A percentile compares a stretch with the other conserved stretches of the same genome.
Evolutionary conservation across 108 stramenopile genomes (phyloP).

Genomic region (Cyclotella kingstonii): DNA sequence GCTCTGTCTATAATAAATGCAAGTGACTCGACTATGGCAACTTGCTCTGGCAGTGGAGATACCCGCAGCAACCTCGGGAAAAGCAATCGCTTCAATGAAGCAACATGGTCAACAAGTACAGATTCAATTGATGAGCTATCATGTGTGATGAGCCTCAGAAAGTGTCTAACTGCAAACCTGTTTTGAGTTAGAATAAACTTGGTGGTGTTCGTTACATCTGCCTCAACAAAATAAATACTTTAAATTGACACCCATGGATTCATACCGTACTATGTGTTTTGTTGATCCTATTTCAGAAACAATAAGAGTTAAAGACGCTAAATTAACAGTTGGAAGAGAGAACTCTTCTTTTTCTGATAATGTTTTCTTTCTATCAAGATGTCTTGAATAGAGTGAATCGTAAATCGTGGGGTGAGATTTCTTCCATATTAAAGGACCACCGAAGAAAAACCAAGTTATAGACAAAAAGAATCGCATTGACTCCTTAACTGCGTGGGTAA

Average conservation of each 20-base stretch:
- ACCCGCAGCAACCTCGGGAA: conserved; percentile 69
- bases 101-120: conserved; percentile 21
- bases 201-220: too few relatives aligned
- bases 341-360: neutral
- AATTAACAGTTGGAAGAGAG: conserved; percentile 27
- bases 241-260: too few relatives aligned
- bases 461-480: conserved; percentile 61
- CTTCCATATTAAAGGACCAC: conserved; percentile 29
- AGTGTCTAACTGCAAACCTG: conserved; percentile 61
- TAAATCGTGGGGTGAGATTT: conserved; percentile 22
- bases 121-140: conserved; percentile 19
- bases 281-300: conserved; percentile 66
- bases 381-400: conserved; percentile 32
- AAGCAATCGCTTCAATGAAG: conserved; percentile 57
- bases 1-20: conserved; percentile 59
- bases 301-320: conserved; percentile 52
- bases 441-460: conserved; percentile 48
- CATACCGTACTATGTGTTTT: conserved; percentile 69
- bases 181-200: conserved; percentile 3
- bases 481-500: conserved; percentile 49
- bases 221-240: too few relatives aligned
- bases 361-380: neutral
- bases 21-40: conserved; percentile 71
- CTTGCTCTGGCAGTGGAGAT: conserved; percentile 75
- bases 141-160: conserved; percentile 38